These are phyloP conservation scores for Cladorrhinum sp. DNA, from an alignment of 2,329 filamentous ascomycete species.

Conservation along the genomic window DNA sequence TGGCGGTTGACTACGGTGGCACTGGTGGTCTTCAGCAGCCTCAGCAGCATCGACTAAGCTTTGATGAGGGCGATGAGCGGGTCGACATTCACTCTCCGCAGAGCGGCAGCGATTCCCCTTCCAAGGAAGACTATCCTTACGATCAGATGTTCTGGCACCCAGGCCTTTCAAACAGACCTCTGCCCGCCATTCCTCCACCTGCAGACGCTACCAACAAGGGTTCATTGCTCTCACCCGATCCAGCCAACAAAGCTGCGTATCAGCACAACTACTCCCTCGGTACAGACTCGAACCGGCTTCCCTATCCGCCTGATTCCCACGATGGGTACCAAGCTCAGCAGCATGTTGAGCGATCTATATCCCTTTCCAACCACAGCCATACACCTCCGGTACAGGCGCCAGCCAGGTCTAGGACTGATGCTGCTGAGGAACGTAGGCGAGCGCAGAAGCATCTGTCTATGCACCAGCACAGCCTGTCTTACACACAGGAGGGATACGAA, in stretches of 20 bases:
- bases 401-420: constrained; percentile 91
- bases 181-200: constrained; percentile 55
- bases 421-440: constrained; percentile 65
- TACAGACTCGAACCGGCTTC: constrained; percentile 41
- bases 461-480: constrained; percentile 51
- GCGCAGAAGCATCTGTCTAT: constrained; percentile 43
- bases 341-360: constrained; percentile 69
- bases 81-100: constrained; percentile 54
- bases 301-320: constrained; percentile 41
- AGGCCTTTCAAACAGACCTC: constrained; percentile 65
- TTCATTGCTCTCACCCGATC: constrained; percentile 23
- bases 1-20: constrained; percentile 79
- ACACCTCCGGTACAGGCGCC: constrained; percentile 76
- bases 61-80: constrained; percentile 86
- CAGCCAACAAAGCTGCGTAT: constrained; percentile 44
- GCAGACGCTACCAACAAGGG: constrained; percentile 15
- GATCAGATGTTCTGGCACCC: constrained; percentile 80
- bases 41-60: constrained; percentile 71
- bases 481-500: constrained; percentile 58
- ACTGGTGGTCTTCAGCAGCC: constrained; percentile 87
- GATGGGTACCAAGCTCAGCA: constrained; percentile 49
- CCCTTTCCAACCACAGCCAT: constrained; percentile 76
- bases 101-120: constrained; percentile 63
- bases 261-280: constrained; percentile 51
- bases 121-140: constrained; percentile 74